Evolutionary conservation across 306 rosid species (phyloP), one percentile per base, ranked within the genome.

Genomic region (Cucumis hystrix): DNA sequence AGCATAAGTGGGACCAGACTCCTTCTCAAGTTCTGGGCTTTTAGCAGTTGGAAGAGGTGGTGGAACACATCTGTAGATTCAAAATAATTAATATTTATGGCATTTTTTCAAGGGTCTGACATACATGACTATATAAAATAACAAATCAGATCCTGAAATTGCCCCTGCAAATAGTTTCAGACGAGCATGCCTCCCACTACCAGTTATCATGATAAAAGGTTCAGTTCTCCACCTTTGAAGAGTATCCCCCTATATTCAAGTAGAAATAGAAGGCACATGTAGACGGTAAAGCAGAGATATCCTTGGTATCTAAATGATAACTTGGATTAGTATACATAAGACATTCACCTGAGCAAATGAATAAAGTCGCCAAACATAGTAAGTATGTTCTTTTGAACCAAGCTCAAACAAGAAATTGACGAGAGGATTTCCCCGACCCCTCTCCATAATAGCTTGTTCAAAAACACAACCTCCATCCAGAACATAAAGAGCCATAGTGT

Each of bases 361-460:
- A 82, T 96, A 96, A 58, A 96, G 97, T 82, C 99, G 90, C 99
- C 99, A 96, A 82, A 96, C 99, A 82, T 96, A 96, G 83, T 96
- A 96, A 10, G 98, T 92, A 80, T 96, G 99, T 83, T 92, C 99
- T 87, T 87, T 91, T 12, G 98, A 96, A 77, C 99, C 99, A 78
- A 92, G 98, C 87, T 92, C 98, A 86, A 96, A 96, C 84, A 96
- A 86, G 85, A 96, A 96, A 77, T 83, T 88, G 86, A 96, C 92
- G 79, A 92, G 98, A 69, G 96, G 91, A 87, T 91, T 92, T 79
- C 99, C 99, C 77, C 99, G 96, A 43, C 98, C 99, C 85, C 99
- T 87, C 89, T 96, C 98, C 99, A 96, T 96, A 65, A 96, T 96
- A 86, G 98, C 97, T 84, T 96, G 99, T 81, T 96, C 99, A 79